Conservation (phyloP, 768 basidiomycete species). For the Leccinum sublutescens region DNA sequence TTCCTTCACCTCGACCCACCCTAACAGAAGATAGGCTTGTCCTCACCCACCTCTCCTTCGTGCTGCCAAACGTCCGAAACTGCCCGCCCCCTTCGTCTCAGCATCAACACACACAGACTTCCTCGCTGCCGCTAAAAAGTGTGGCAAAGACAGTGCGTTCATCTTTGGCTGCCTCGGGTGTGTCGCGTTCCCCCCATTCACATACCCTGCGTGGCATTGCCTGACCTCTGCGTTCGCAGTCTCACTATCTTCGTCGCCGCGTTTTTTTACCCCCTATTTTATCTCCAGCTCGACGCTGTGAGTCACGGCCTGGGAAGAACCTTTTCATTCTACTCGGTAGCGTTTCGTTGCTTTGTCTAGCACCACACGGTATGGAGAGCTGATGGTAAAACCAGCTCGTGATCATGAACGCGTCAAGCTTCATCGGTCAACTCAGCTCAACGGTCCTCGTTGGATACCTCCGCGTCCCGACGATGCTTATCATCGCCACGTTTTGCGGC, state of each 20-base stretch:
- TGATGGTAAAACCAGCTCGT: slow-evolving; percentile 41
- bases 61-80: no score
- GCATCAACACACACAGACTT: slow-evolving; percentile 23
- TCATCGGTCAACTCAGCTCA: slow-evolving; percentile 54
- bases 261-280: slow-evolving; percentile 58
- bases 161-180: slow-evolving; percentile 22
- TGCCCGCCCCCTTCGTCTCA: no score
- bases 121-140: slow-evolving; percentile 21
- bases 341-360: slow-evolving; percentile 7
- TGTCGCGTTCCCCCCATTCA: background rate
- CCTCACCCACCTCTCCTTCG: no score
- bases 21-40: no score
- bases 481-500: slow-evolving; percentile 39
- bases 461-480: slow-evolving; percentile 39
- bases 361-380: background rate
- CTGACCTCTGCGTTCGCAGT: slow-evolving; percentile 8
- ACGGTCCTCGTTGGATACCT: slow-evolving; percentile 42
- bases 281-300: slow-evolving; percentile 55
- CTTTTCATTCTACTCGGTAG: slow-evolving; percentile 61
- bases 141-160: slow-evolving; percentile 25
- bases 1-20: no score
- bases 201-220: background rate
- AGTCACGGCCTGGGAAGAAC: slow-evolving; percentile 43
- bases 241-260: slow-evolving; percentile 37
- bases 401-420: slow-evolving; percentile 54